Evolutionary conservation across 2,329 filamentous ascomycete species (phyloP).

Genomic region (Trichophyton simii): DNA sequence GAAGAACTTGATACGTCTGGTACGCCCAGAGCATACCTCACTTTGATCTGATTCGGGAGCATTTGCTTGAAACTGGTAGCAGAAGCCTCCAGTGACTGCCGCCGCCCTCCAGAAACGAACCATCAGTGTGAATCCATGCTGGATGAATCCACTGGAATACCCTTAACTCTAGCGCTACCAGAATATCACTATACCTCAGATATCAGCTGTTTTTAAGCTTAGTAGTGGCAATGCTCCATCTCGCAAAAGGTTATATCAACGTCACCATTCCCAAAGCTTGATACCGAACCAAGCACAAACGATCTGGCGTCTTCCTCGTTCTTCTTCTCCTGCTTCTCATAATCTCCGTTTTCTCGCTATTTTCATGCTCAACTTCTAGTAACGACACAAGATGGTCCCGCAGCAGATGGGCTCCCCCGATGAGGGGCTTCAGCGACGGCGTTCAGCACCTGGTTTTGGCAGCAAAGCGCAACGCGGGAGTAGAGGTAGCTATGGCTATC

Average conservation of each 20-base stretch:
- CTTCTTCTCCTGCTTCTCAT: neutral
- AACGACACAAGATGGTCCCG: neutral
- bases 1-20: neutral
- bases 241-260: neutral
- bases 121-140: neutral
- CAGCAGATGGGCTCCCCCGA: neutral
- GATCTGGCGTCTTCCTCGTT: neutral
- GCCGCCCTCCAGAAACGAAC: neutral
- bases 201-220: neutral
- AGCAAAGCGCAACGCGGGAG: slow-evolving; percentile 11
- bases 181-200: neutral
- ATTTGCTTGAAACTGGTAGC: too few relatives aligned
- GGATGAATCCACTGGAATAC: neutral
- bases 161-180: neutral
- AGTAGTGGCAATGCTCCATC: neutral
- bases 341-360: neutral
- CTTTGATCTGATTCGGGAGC: too few relatives aligned
- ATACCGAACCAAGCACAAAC: neutral
- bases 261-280: neutral
- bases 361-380: neutral
- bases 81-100: too few relatives aligned
- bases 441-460: slow-evolving; percentile 7
- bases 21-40: neutral
- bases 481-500: slow-evolving; percentile 8
- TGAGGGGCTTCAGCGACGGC: slow-evolving; percentile 2